These are phyloP conservation scores for Anisodus tanguticus DNA, from an alignment of 257 asterid species.

Conservation along the genomic window DNA sequence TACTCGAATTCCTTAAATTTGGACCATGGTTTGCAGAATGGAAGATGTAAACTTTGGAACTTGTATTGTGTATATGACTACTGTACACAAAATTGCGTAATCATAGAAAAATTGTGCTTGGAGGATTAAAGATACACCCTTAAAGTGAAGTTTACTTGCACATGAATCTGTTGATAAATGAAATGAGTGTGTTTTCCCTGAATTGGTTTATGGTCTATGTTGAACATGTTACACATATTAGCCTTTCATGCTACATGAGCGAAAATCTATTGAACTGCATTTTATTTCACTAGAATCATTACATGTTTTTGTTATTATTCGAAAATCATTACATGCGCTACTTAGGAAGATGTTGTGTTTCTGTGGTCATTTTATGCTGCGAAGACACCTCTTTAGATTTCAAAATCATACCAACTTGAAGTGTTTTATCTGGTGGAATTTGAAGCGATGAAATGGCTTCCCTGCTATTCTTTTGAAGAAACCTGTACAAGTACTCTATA, in stretches of 20 bases:
- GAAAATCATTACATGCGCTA: not conserved
- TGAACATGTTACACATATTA: not conserved
- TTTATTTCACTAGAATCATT: not conserved
- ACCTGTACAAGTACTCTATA: conserved; percentile 59
- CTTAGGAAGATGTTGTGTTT: not conserved
- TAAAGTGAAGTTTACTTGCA: not conserved
- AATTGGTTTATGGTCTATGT: not conserved
- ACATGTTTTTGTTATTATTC: too few species aligned
- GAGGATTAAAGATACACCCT: not conserved
- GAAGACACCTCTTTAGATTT: conserved; percentile 39
- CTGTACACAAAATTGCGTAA: not conserved
- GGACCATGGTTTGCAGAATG: not conserved
- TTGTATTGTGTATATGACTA: not conserved
- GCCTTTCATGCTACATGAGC: not conserved
- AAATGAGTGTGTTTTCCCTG: not conserved
- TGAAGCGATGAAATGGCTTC: conserved; percentile 48
- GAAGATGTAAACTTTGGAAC: not conserved
- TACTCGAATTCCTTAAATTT: too few species aligned
- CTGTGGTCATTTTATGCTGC: not conserved
- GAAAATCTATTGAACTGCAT: not conserved
- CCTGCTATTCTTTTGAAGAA: conserved; percentile 68
- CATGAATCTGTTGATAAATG: not conserved
- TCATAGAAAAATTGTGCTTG: not conserved
- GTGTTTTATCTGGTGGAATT: conserved; percentile 54
- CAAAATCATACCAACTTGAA: conserved; percentile 70